These are phyloP conservation scores for Capsella bursapastoris DNA, from an alignment of 345 rosid species.

Conservation along the genomic window DNA sequence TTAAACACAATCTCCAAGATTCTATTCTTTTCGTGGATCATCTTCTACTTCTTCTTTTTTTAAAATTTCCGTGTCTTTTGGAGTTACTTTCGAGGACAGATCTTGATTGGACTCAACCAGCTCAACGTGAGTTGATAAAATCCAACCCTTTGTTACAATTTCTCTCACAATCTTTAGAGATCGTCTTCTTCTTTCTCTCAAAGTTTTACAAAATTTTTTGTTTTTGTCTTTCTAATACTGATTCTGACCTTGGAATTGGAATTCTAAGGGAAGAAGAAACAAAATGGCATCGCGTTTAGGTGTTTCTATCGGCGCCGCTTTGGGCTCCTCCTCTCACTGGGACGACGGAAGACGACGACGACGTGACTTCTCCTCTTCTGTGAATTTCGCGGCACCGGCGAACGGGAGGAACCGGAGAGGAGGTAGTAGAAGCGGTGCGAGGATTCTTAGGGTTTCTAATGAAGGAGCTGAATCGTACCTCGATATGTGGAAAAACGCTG, in stretches of 20 bases:
- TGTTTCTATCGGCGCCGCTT: slow-evolving; percentile 47
- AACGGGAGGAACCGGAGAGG: slow-evolving; percentile 24
- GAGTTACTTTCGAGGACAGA: slow-evolving; percentile 34
- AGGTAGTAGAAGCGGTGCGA: slow-evolving; percentile 25
- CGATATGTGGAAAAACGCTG: slow-evolving; percentile 82
- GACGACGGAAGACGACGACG: slow-evolving; percentile 9
- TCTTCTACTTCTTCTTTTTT: slow-evolving; percentile 1
- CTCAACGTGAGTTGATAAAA: slow-evolving; percentile 28
- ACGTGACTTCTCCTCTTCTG: slow-evolving; percentile 3
- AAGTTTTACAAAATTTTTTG: neutral
- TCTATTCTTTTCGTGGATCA: slow-evolving; percentile 12
- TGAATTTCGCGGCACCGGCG: slow-evolving; percentile 16
- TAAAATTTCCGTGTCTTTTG: neutral
- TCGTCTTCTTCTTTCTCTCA: neutral
- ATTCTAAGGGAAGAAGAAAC: slow-evolving; percentile 8
- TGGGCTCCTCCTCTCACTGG: slow-evolving; percentile 36
- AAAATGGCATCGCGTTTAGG: slow-evolving; percentile 55
- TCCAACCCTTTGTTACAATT: neutral
- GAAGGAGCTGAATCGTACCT: slow-evolving; percentile 66
- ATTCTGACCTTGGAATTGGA: neutral
- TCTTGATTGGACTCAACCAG: slow-evolving; percentile 18
- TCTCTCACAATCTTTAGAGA: neutral
- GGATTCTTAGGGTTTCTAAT: slow-evolving; percentile 48
- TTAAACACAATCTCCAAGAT: slow-evolving; percentile 6
- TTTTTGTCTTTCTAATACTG: neutral